Evolutionary conservation across 2,329 filamentous ascomycete genomes (phyloP), one percentile per base, ranked within the genome.

Genomic region (Neobulgaria alba): DNA sequence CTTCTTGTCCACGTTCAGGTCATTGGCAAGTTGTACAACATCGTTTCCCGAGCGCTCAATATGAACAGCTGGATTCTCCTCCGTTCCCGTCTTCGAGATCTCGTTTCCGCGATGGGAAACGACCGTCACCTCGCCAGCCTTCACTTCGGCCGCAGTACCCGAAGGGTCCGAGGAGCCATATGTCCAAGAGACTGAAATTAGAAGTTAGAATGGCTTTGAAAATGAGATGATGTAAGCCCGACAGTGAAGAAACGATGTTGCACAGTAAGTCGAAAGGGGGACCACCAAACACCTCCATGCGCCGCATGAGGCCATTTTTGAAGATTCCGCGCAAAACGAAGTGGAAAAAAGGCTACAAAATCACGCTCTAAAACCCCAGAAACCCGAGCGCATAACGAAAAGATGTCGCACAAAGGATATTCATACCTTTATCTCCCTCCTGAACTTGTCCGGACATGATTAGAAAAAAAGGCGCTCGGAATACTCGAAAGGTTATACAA

Each of bases 51-150:
- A 64, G 33, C 75, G 67, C 51, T 67, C 66, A 51, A 82, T 61
- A 48, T 72, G 70, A 4, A 82, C 72, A 21, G 77, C 78, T 2
- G 76, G 77, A 48, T 82, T 75, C 15, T 68, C 67, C 19, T 71
- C 68, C 18, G 73, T 68, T 37, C 74, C 77, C 29, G 75, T 77
- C 63, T 76, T 79, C 61, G 73, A 76, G 58, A 82, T 72, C 19
- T 70, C 75, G 58, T 82, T 82, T 51, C 77, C 77, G 37, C 65
- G 65, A 55, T 80, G 71, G 32, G 75, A 75, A 53, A 73, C 67
- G 53, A 82, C 75, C 36, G 72, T 67, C 38, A 80, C 62, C 53
- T 78, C 69, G 59, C 76, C 77, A 29, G 77, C 62, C 67, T 59
- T 75, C 70, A 65, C 67, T 61, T 73, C 72, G 48, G 67, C 67